Base-by-base conservation (phyloP, 768 basidiomycete genomes). In the Tephrocybe sp. region DNA sequence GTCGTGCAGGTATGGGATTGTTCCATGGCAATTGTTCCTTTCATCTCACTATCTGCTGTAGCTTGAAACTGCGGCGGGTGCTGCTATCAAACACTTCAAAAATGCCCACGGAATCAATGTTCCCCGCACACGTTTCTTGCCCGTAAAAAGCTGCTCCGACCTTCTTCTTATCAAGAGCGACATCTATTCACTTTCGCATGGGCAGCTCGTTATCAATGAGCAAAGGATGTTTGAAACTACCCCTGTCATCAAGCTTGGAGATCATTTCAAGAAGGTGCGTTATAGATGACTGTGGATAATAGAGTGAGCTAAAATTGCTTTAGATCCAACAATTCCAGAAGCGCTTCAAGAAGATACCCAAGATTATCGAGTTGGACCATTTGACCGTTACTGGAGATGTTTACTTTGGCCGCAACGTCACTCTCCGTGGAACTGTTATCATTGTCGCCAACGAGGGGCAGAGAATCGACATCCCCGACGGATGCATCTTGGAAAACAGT, bases 171-270 rank as follows among this genome's bases (percentile, higher is more conserved):
- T 94, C 76, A 96, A 91, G 75, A 89, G 86, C 53, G 91, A 94
- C 67, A 85, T 97, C 59, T 98, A 97, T 73, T 89, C 88, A 48
- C 77, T 97, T 45, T 74, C 85, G 67, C 90, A 97, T 65, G 94
- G 94, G 16, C 87, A 87, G 60, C 79, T 96, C 52, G 79, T 91
- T 56, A 88, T 97, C 77, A 92, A 88, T 65, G 82, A 82, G 54
- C 75, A 79, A 34, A 73, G 91, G 59, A 87, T 92, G 84, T 93
- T 94, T 63, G 82, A 79, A 62, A 88, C 82, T 16, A 86, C 91
- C 22, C 96, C 94, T n/a, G 92, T 96, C 43, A 90, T 98, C 79
- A 97, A 97, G 75, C 82, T 97, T 43, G 93, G 94, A 39, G 92
- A 94, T 68, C 89, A 90, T 67, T 97, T 98, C 83, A 97, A 95